Conservation (phyloP, 2,329 filamentous ascomycete genomes). For the Pseudofabraea citricarpa region DNA sequence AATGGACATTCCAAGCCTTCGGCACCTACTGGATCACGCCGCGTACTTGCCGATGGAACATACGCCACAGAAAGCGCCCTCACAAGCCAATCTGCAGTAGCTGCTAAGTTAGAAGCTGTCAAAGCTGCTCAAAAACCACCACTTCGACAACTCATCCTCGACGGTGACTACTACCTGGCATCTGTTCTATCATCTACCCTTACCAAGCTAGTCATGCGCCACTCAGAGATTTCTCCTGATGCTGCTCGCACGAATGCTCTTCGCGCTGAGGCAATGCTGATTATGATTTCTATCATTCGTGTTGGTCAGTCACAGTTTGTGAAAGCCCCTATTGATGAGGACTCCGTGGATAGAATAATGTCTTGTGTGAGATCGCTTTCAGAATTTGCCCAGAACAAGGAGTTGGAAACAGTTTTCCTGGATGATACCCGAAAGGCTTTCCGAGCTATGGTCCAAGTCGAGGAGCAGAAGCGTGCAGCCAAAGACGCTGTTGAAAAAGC, state of each 20-base stretch:
- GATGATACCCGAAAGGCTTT: conserved; percentile 95
- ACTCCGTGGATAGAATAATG: conserved; percentile 98
- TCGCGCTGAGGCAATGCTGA: conserved; percentile 95
- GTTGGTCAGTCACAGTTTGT: conserved; percentile 99
- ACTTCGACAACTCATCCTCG: conserved; percentile 87
- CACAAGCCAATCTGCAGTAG: conserved; percentile 84
- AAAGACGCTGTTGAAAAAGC: conserved; percentile 91
- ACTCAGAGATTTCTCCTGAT: conserved; percentile 87
- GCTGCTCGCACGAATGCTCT: conserved; percentile 85
- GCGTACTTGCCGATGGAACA: conserved; percentile 91
- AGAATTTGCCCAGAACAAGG: conserved; percentile 84
- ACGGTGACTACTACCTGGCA: conserved; percentile 94
- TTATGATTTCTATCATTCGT: conserved; percentile 98
- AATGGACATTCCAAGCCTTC: conserved; percentile 81
- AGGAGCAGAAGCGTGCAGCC: conserved; percentile 95
- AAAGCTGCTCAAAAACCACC: conserved; percentile 97
- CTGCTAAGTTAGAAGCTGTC: conserved; percentile 89
- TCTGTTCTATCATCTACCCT: conserved; percentile 94
- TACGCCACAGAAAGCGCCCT: conserved; percentile 96
- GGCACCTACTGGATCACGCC: conserved; percentile 77
- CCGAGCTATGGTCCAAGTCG: conserved; percentile 92
- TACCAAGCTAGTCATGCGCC: conserved; percentile 96
- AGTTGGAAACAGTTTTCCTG: conserved; percentile 87
- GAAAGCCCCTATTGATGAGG: conserved; percentile 94
- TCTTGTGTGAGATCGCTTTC: conserved; percentile 89